A percentile compares a stretch with the other conserved stretches of the same genome.
Evolutionary conservation across 2,329 filamentous ascomycete genomes (phyloP).

Genomic region (Claviceps pazoutovae): DNA sequence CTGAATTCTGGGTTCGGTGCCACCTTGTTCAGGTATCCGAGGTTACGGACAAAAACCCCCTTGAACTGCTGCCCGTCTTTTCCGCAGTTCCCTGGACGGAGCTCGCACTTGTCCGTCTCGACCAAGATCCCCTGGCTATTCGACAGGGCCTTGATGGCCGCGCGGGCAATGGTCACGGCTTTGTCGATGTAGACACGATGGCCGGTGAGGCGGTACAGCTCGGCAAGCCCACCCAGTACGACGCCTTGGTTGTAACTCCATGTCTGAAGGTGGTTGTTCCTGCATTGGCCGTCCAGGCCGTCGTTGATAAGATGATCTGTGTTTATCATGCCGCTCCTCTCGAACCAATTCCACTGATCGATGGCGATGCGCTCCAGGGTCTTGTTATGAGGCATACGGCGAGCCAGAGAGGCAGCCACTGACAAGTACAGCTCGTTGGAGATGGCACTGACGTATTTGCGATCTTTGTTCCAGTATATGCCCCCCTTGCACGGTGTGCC

Average conservation of each 20-base stretch:
- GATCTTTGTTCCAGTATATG: constrained; percentile 42
- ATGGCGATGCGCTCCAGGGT: constrained; percentile 35
- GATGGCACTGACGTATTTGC: constrained; percentile 38
- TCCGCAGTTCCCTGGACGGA: constrained; percentile 23
- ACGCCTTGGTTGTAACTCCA: constrained; percentile 48
- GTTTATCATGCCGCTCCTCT: constrained; percentile 37
- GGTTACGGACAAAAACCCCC: constrained; percentile 53
- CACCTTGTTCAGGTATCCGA: constrained; percentile 41
- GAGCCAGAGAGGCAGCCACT: constrained; percentile 38
- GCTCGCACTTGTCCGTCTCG: constrained; percentile 23
- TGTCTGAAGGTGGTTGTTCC: constrained; percentile 35
- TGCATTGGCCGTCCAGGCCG: constrained; percentile 32
- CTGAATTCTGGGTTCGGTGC: constrained; percentile 35
- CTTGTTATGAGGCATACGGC: constrained; percentile 27
- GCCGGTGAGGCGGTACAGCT: constrained; percentile 31
- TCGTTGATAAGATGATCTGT: constrained; percentile 37
- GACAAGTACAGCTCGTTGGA: constrained; percentile 44
- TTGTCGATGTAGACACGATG: constrained; percentile 26
- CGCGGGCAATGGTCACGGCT: constrained; percentile 36
- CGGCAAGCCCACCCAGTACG: constrained; percentile 39
- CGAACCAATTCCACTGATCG: constrained; percentile 40
- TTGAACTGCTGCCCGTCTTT: constrained; percentile 53
- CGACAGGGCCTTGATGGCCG: constrained; percentile 32
- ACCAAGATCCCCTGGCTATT: constrained; percentile 32
- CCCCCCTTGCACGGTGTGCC: constrained; percentile 36